phyloP scores from a whole-genome alignment of 768 basidiomycete genomes.

The Baorangia bicolor region DNA sequence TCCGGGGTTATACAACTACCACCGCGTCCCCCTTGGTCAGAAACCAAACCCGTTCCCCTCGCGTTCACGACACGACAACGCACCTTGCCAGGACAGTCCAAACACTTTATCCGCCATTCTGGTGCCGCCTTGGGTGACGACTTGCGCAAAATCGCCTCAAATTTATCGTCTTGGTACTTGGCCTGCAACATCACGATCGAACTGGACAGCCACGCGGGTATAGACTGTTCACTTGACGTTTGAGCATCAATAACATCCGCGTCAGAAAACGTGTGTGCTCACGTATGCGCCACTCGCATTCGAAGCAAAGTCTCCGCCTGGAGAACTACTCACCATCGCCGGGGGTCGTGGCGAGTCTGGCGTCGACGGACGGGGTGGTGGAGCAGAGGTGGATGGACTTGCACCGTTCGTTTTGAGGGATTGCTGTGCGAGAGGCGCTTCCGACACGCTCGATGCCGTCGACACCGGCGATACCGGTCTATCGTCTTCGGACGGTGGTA shows the following conservation, averaged over 20 bases:
- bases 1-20: slow-evolving; percentile 85
- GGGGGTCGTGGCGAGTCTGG: slow-evolving; percentile 25
- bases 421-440: slow-evolving; percentile 69
- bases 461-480: slow-evolving; percentile 71
- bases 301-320: slow-evolving; percentile 13
- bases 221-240: slow-evolving; percentile 36
- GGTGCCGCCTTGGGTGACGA: slow-evolving; percentile 50
- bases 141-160: slow-evolving; percentile 72
- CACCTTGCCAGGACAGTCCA: slow-evolving; percentile 93
- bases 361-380: slow-evolving; percentile 25
- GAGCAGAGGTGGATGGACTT: slow-evolving; percentile 17
- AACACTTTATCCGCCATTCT: slow-evolving; percentile 91
- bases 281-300: slow-evolving; percentile 25
- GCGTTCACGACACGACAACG: background rate
- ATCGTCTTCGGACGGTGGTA: slow-evolving; percentile 43
- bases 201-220: slow-evolving; percentile 68
- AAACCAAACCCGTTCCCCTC: background rate
- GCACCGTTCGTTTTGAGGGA: slow-evolving; percentile 57
- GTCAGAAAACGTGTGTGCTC: slow-evolving; percentile 20
- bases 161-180: slow-evolving; percentile 78
- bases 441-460: slow-evolving; percentile 69
- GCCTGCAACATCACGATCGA: slow-evolving; percentile 68
- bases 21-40: background rate
- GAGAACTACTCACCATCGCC: slow-evolving; percentile 14
- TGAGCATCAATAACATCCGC: slow-evolving; percentile 34